phyloP scores from a whole-genome alignment of 1,284 basidiomycete genomes.

The Leccinum fuscescens region DNA sequence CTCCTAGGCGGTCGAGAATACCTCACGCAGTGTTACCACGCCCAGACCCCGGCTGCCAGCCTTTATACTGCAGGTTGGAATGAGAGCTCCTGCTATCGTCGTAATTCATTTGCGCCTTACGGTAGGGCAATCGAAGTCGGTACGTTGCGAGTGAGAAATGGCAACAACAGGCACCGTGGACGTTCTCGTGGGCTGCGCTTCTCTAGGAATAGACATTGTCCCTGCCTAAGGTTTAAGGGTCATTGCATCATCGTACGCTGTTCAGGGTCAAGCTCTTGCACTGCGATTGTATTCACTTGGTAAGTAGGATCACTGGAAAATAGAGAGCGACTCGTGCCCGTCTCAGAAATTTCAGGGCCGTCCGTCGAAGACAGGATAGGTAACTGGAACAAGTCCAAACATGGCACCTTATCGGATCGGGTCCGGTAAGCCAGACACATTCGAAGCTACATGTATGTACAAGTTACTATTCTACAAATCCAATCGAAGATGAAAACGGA shows the following conservation, averaged over 20 bases:
- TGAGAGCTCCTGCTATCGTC: constrained; percentile 1
- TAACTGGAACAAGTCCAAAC: neutral
- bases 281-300: neutral
- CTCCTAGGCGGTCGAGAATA: neutral
- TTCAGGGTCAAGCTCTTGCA: neutral
- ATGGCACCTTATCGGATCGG: neutral
- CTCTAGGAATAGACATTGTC: neutral
- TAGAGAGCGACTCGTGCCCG: neutral
- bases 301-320: neutral
- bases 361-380: neutral
- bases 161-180: neutral
- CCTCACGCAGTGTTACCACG: constrained; percentile 6
- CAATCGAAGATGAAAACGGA: neutral
- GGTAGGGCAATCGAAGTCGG: neutral
- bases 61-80: neutral
- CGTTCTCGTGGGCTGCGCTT: neutral
- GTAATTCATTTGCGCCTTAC: constrained; percentile 11
- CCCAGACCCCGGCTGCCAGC: neutral
- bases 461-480: constrained; percentile 22
- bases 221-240: neutral
- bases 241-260: neutral
- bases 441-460: constrained; percentile 7
- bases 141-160: neutral
- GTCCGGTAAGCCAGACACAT: neutral
- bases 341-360: neutral